Evolutionary conservation across 1,139 yeast species (phyloP).

Genomic region (Komagataea norvegica): DNA sequence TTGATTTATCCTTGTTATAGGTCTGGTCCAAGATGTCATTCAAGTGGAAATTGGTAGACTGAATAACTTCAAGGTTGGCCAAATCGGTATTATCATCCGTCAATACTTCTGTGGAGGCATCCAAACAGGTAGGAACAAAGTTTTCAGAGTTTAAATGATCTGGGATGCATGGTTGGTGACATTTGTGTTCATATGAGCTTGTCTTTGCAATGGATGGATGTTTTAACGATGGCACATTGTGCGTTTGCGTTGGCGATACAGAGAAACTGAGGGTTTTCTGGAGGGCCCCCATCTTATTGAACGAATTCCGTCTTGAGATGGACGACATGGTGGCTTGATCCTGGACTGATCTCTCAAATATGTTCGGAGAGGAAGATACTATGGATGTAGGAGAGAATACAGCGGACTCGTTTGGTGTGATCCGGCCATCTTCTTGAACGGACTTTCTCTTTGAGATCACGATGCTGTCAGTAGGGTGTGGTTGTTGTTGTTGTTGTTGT

Average conservation of each 20-base stretch:
- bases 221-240: conserved; percentile 5
- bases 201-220: conserved; percentile 4
- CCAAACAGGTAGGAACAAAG: conserved; percentile 68
- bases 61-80: conserved; percentile 25
- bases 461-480: too few relatives aligned
- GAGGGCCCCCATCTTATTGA: conserved; percentile 6
- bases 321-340: conserved; percentile 20
- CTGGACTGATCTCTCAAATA: conserved; percentile 38
- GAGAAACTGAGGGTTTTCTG: conserved; percentile 11
- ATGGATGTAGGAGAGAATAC: conserved; percentile 7
- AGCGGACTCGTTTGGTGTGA: conserved; percentile 2
- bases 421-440: not conserved
- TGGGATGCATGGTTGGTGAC: conserved; percentile 29
- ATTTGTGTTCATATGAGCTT: too few relatives aligned
- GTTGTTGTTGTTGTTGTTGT: too few relatives aligned
- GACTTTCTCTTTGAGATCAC: too few relatives aligned
- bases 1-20: conserved; percentile 6
- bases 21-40: conserved; percentile 13
- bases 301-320: conserved; percentile 16
- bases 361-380: conserved; percentile 27
- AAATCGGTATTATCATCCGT: conserved; percentile 24
- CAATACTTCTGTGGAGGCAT: conserved; percentile 57
- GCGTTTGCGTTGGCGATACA: conserved; percentile 7
- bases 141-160: conserved; percentile 46
- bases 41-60: conserved; percentile 7